A percentile compares a stretch with the other conserved stretches of the same genome.
Evolutionary conservation across 345 rosid species (phyloP).

Genomic region (Abelmoschus esculentus): DNA sequence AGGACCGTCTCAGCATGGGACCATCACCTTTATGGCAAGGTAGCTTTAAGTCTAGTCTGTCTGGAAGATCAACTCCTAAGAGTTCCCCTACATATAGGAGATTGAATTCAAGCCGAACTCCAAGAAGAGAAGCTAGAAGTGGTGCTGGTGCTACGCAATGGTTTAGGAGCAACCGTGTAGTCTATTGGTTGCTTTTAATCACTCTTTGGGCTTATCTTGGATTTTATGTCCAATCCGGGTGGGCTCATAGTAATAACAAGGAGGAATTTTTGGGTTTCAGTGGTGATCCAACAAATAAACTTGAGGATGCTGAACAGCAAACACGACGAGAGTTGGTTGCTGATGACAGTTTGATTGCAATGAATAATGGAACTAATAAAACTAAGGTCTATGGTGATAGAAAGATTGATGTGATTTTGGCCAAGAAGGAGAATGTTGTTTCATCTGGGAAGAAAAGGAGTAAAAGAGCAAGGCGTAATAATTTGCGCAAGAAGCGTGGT

Average conservation of each 20-base stretch:
- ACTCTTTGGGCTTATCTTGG: slow-evolving; percentile 97
- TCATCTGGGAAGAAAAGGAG: slow-evolving; percentile 29
- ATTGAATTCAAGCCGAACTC: slow-evolving; percentile 66
- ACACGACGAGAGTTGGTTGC: slow-evolving; percentile 43
- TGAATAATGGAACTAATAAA: slow-evolving; percentile 36
- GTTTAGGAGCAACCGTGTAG: slow-evolving; percentile 70
- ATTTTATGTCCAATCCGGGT: slow-evolving; percentile 84
- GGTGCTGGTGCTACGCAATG: slow-evolving; percentile 48
- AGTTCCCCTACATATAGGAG: slow-evolving; percentile 58
- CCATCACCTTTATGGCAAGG: slow-evolving; percentile 53
- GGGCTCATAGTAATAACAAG: slow-evolving; percentile 88
- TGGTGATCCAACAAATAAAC: slow-evolving; percentile 32
- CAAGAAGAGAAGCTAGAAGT: slow-evolving; percentile 69
- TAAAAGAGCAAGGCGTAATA: slow-evolving; percentile 35
- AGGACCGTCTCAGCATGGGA: slow-evolving; percentile 37
- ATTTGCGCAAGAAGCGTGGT: slow-evolving; percentile 32
- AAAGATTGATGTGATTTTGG: slow-evolving; percentile 41
- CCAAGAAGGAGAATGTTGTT: slow-evolving; percentile 37
- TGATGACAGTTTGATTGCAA: slow-evolving; percentile 31
- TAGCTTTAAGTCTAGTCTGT: slow-evolving; percentile 49
- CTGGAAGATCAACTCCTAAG: slow-evolving; percentile 74
- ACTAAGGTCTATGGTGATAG: slow-evolving; percentile 30
- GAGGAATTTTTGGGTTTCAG: slow-evolving; percentile 66
- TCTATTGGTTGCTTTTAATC: slow-evolving; percentile 90
- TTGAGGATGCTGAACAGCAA: slow-evolving; percentile 27